Evolutionary conservation across 768 basidiomycete species (phyloP), one percentile per base, ranked within the genome.

Genomic region (Russula earlei): DNA sequence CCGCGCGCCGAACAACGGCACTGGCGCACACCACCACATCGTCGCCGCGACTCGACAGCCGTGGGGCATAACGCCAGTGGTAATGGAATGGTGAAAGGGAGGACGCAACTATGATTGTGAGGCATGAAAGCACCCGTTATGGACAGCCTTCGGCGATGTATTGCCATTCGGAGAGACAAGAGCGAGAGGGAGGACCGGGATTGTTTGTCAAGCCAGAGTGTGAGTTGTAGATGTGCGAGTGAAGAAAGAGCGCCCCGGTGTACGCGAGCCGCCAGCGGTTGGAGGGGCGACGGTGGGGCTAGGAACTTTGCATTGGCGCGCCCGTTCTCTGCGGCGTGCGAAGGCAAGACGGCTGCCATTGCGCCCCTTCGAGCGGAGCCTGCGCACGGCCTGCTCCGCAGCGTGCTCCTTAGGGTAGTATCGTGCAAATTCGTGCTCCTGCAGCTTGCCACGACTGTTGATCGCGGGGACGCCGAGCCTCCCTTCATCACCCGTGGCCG

Each of bases 21-120:
- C 56, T 44, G 52, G 19, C 25, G 25, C 27, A 40, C 42, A 47
- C 46, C 46, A 29, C 37, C 52, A 58, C 52, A 51, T 54, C 34
- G 46, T 46, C 56, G 56, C 52, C 56, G 56, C 56, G 51, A 31
- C 46, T 15, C 41, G 51, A 43, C 56, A 25, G n/a, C 56, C 49
- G 52, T 44, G 41, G 37, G 52, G 33, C 29, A 43, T 15, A 15
- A 29, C 55, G 42, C 31, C 55, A 57, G 51, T 19, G 31, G 33
- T 3, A 17, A 17, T 38, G 45, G 24, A 20, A 17, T 37, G 6
- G 20, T 15, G 5, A 4, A 52, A 44, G 41, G n/a, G 17, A 31
- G 1, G 17, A 54, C 56, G 41, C 34, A 58, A 27, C 56, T 57
- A 43, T 25, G 4, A 51, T 51, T 29, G 19, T 37, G 22, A 46